phyloP scores from a whole-genome alignment of 2,329 filamentous ascomycete genomes.

The Pyricularia sp. region DNA sequence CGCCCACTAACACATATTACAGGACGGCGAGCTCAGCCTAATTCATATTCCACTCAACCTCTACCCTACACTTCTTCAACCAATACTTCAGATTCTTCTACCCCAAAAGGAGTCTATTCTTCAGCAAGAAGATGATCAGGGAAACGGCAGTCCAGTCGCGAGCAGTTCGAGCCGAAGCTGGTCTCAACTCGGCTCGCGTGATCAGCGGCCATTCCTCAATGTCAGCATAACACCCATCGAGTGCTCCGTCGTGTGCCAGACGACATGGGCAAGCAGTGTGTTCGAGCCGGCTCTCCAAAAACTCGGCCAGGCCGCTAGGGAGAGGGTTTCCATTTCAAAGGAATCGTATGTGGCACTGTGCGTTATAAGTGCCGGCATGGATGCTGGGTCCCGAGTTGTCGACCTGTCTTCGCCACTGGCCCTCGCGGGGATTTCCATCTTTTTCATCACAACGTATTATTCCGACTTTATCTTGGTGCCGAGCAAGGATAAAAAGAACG shows the following conservation, averaged over 20 bases:
- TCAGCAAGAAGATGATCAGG: not conserved
- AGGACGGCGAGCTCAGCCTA: conserved; percentile 79
- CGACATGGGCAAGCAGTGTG: conserved; percentile 56
- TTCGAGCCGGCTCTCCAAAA: conserved; percentile 59
- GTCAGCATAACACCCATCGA: conserved; percentile 86
- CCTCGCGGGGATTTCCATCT: conserved; percentile 85
- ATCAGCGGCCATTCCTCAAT: conserved; percentile 74
- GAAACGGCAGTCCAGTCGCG: conserved; percentile 18
- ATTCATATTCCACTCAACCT: conserved; percentile 80
- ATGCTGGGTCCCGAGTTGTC: conserved; percentile 81
- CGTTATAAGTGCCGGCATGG: conserved; percentile 78
- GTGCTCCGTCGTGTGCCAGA: conserved; percentile 82
- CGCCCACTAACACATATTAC: conserved; percentile 7
- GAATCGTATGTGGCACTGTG: conserved; percentile 83
- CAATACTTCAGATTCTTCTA: conserved; percentile 74
- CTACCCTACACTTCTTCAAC: conserved; percentile 67
- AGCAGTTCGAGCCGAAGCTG: not conserved
- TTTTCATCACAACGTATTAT: conserved; percentile 98
- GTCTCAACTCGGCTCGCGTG: conserved; percentile 28
- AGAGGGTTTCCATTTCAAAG: conserved; percentile 57
- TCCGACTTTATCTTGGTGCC: conserved; percentile 94
- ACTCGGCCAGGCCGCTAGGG: conserved; percentile 41
- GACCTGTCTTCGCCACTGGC: conserved; percentile 85
- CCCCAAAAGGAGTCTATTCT: conserved; percentile 39
- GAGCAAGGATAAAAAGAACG: conserved; percentile 55